phyloP scores from a whole-genome alignment of 257 asterid genomes.

The Solanum raphanifolium region DNA sequence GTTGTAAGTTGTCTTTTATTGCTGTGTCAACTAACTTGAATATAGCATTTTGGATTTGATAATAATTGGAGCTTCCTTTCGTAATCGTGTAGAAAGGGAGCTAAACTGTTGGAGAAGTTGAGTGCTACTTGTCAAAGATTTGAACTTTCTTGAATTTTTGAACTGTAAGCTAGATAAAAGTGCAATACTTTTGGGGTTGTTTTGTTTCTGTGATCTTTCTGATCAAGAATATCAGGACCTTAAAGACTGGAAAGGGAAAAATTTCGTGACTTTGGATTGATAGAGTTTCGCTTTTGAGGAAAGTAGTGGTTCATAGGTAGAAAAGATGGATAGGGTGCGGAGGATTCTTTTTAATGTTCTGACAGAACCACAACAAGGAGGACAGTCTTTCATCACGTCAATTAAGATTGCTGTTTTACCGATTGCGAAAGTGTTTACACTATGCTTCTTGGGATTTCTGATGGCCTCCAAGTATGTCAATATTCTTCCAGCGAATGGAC shows the following conservation, averaged over 20 bases:
- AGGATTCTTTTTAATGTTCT: conserved; percentile 57
- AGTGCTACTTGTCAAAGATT: background rate
- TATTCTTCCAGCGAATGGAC: conserved; percentile 75
- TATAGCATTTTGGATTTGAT: background rate
- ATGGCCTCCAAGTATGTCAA: conserved; percentile 94
- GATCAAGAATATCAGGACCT: background rate
- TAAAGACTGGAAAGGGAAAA: background rate
- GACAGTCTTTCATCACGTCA: conserved; percentile 62
- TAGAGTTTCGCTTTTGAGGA: background rate
- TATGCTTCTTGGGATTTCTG: conserved; percentile 81
- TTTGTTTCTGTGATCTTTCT: background rate
- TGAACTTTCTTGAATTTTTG: background rate
- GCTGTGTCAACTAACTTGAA: background rate
- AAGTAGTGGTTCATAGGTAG: background rate
- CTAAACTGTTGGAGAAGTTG: background rate
- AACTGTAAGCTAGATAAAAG: background rate
- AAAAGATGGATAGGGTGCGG: conserved; percentile 39
- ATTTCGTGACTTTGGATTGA: background rate
- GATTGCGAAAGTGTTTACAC: conserved; percentile 86
- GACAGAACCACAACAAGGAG: conserved; percentile 64
- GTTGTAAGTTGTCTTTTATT: background rate
- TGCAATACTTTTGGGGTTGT: background rate
- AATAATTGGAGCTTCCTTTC: background rate
- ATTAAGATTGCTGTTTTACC: conserved; percentile 90
- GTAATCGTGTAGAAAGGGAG: background rate